Conservation (phyloP, 192 early-diverging fungal genomes). For the Podila epigama region DNA sequence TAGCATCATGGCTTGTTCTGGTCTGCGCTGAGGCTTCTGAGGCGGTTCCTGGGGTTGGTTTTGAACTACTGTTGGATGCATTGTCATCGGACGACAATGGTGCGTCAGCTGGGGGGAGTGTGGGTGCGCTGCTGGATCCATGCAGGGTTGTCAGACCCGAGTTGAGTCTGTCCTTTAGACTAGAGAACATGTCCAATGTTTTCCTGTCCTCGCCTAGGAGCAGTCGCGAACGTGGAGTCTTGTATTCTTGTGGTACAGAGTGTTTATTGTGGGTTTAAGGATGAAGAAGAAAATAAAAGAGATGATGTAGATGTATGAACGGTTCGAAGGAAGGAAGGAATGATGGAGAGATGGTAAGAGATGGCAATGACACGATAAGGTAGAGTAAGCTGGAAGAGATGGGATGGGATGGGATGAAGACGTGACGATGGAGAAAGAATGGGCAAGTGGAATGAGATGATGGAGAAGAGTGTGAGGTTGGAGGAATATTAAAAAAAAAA, state of each 20-base stretch:
- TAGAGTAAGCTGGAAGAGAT: no score
- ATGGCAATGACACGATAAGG: no score
- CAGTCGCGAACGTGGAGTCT: not conserved
- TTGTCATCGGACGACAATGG: not conserved
- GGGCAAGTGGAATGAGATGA: no score
- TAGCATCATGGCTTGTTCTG: not conserved
- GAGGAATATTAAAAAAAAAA: no score
- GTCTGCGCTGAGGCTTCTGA: not conserved
- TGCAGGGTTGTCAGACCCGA: conserved; percentile 34
- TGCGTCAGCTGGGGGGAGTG: not conserved
- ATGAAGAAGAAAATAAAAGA: not conserved
- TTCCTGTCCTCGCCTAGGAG: not conserved
- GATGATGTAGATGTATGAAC: no score
- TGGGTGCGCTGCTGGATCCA: not conserved
- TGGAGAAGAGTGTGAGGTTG: no score
- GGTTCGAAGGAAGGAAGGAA: no score
- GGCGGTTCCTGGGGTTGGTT: no score
- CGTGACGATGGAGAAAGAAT: no score
- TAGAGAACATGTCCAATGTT: conserved; percentile 26
- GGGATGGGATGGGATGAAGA: no score
- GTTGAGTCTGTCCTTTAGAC: conserved; percentile 37
- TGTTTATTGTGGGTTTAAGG: not conserved
- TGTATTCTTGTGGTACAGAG: not conserved
- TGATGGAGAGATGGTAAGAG: no score
- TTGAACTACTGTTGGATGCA: no score